Evolutionary conservation across 202 grass and related monocot genomes (phyloP).

Genomic region (Eragrostis tef): DNA sequence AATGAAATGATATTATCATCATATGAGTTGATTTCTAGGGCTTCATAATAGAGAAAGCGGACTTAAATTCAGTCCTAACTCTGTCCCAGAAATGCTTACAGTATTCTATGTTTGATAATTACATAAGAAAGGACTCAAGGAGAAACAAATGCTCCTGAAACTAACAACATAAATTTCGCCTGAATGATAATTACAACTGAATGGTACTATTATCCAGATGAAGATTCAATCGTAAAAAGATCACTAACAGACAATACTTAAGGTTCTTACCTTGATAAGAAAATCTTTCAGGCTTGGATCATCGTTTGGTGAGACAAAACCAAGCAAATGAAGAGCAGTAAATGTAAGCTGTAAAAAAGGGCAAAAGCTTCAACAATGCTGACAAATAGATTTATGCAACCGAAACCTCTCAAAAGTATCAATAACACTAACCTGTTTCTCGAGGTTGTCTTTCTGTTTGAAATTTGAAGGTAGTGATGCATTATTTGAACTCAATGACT

Average conservation of each 20-base stretch:
- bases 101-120: constrained; percentile 6
- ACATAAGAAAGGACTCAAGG: constrained; percentile 25
- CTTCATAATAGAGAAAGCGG: background rate
- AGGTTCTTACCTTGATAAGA: constrained; percentile 71
- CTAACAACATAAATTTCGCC: constrained; percentile 9
- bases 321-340: constrained; percentile 81
- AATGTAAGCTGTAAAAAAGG: constrained; percentile 67
- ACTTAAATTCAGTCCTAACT: background rate
- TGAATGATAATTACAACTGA: constrained; percentile 25
- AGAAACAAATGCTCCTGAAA: constrained; percentile 8
- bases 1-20: background rate
- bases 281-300: constrained; percentile 87
- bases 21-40: constrained; percentile 16
- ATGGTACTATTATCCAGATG: constrained; percentile 7
- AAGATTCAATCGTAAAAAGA: background rate
- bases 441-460: constrained; percentile 84
- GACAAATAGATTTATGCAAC: constrained; percentile 9
- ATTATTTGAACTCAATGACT: constrained; percentile 67
- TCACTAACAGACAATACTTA: constrained; percentile 12
- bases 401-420: constrained; percentile 26
- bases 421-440: constrained; percentile 73
- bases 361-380: constrained; percentile 27
- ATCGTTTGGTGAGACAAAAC: constrained; percentile 75
- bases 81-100: too few species aligned
- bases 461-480: constrained; percentile 70